Evolutionary conservation across 495 filamentous ascomycete species (phyloP).

Genomic region (Penicillium salamii): DNA sequence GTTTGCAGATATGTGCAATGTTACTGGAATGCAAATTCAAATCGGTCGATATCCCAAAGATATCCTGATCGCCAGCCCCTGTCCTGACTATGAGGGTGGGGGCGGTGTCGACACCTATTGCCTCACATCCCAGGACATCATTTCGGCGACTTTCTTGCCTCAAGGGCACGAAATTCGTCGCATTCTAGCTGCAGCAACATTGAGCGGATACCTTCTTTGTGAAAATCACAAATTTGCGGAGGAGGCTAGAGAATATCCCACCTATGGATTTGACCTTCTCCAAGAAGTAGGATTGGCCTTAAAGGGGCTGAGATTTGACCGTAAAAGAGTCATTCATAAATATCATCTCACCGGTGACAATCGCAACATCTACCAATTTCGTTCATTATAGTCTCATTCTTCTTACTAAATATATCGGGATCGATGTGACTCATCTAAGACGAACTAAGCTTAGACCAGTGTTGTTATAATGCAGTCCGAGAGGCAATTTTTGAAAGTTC

Average conservation of each 20-base stretch:
- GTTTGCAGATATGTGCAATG: conserved; percentile 24
- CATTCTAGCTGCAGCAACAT: conserved; percentile 19
- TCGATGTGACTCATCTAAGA: too few relatives aligned
- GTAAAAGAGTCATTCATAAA: too few relatives aligned
- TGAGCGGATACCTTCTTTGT: conserved; percentile 16
- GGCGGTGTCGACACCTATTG: conserved; percentile 10
- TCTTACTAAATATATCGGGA: too few relatives aligned
- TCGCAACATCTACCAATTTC: too few relatives aligned
- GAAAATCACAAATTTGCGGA: conserved; percentile 15
- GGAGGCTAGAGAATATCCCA: conserved; percentile 13
- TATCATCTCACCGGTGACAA: too few relatives aligned
- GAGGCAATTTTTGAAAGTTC: too few relatives aligned
- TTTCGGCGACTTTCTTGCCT: conserved; percentile 16
- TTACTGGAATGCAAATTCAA: conserved; percentile 18
- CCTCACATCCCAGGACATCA: conserved; percentile 22
- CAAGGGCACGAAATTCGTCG: conserved; percentile 19
- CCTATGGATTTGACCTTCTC: conserved; percentile 25
- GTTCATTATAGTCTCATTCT: too few relatives aligned
- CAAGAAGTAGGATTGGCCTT: conserved; percentile 13
- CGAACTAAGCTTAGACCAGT: too few relatives aligned
- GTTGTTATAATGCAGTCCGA: too few relatives aligned
- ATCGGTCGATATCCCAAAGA: conserved; percentile 20
- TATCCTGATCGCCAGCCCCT: conserved; percentile 3
- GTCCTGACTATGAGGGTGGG: background rate
- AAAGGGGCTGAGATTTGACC: background rate